phyloP scores from a whole-genome alignment of 495 filamentous ascomycete genomes.

The Neurospora pannonica region DNA sequence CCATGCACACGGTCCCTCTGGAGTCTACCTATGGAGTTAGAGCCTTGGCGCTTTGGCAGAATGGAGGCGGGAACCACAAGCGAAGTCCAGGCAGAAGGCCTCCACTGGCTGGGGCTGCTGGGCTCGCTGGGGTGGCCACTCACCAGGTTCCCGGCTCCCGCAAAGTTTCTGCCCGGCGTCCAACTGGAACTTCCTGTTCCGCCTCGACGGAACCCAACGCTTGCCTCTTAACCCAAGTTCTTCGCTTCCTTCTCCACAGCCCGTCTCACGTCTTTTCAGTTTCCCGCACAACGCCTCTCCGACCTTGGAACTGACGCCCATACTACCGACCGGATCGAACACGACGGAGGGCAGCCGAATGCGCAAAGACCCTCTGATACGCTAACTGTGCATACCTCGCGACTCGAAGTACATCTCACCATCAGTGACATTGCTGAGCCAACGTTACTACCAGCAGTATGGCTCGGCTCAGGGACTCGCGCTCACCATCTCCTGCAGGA shows the following conservation, averaged over 20 bases:
- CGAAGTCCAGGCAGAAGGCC: not conserved
- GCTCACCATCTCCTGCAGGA: conserved; percentile 94
- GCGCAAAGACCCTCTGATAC: not conserved
- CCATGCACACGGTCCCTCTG: not conserved
- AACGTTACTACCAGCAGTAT: conserved; percentile 45
- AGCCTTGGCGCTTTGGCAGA: not conserved
- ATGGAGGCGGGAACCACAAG: not conserved
- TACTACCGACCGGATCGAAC: not conserved
- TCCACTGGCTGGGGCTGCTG: not conserved
- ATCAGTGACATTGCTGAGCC: conserved; percentile 47
- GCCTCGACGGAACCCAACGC: not conserved
- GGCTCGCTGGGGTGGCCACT: not conserved
- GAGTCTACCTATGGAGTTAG: not conserved
- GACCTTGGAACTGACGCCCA: not conserved
- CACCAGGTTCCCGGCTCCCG: not conserved
- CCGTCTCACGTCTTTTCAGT: not conserved
- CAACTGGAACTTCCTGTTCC: not conserved
- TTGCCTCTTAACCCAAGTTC: not conserved
- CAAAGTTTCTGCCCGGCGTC: not conserved
- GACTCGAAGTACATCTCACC: conserved; percentile 50
- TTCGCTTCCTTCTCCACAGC: not conserved
- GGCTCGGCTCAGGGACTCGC: conserved; percentile 85
- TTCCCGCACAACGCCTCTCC: not conserved
- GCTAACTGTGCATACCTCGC: conserved; percentile 15
- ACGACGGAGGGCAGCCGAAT: conserved; percentile 1